Percentiles rank a stretch among this genome's conserved stretches.
Conservation (phyloP, 2,329 filamentous ascomycete species). For the Corynespora cassiicola region DNA sequence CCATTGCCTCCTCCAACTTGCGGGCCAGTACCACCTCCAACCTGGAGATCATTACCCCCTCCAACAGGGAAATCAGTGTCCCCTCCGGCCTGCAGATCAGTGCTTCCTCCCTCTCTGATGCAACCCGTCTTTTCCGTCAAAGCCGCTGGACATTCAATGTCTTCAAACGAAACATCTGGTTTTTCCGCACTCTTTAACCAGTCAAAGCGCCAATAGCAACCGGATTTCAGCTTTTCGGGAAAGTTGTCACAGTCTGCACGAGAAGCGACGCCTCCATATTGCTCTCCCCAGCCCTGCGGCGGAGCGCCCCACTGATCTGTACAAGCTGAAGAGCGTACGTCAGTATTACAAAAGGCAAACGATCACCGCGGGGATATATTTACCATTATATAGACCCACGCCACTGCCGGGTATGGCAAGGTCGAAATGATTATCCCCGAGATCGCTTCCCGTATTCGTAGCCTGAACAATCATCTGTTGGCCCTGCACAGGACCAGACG, state of each 20-base stretch:
- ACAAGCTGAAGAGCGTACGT: no score
- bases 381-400: slow-evolving; percentile 44
- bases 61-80: slow-evolving; percentile 29
- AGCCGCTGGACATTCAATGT: slow-evolving; percentile 41
- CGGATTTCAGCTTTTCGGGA: slow-evolving; percentile 42
- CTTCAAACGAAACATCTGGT: slow-evolving; percentile 38
- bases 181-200: slow-evolving; percentile 44
- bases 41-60: no score
- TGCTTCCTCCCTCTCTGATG: slow-evolving; percentile 26
- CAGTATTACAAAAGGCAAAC: not conserved
- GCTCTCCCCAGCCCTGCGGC: slow-evolving; percentile 38
- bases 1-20: no score
- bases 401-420: slow-evolving; percentile 46
- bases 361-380: no score
- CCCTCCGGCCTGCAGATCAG: slow-evolving; percentile 26
- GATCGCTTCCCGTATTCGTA: slow-evolving; percentile 63
- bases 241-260: slow-evolving; percentile 40
- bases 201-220: slow-evolving; percentile 46
- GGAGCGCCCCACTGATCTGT: slow-evolving; percentile 42
- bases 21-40: no score
- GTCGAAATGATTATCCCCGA: slow-evolving; percentile 45
- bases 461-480: slow-evolving; percentile 70
- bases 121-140: slow-evolving; percentile 40
- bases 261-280: slow-evolving; percentile 42
- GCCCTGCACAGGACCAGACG: slow-evolving; percentile 60